A percentile compares a stretch with the other conserved stretches of the same genome.
phyloP scores from a whole-genome alignment of 2,329 filamentous ascomycete genomes.

The Cordyceps sp. region DNA sequence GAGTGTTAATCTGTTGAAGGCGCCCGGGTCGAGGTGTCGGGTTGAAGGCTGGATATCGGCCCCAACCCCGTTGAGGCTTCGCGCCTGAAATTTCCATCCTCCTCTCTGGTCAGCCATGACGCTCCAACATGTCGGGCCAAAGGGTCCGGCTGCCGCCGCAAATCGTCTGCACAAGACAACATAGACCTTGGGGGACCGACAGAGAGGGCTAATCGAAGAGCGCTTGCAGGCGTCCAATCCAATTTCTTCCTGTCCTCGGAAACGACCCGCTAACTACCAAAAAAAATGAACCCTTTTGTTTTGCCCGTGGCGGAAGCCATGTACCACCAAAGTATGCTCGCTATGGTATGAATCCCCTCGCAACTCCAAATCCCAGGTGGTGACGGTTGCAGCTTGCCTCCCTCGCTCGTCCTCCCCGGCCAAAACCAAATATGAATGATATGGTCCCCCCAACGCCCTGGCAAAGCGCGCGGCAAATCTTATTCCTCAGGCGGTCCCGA shows the following conservation, averaged over 20 bases:
- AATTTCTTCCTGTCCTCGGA: conserved; percentile 8
- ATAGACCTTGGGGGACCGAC: too few species aligned
- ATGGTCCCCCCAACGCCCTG: conserved; percentile 3
- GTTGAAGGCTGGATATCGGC: not conserved
- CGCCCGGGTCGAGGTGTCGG: too few species aligned
- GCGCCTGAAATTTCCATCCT: too few species aligned
- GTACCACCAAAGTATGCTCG: conserved; percentile 17
- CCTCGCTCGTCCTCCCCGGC: not conserved
- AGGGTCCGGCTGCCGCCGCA: too few species aligned
- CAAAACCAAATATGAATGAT: conserved; percentile 2
- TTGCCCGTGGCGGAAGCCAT: conserved; percentile 8
- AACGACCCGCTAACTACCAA: conserved; percentile 12
- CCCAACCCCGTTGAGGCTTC: too few species aligned
- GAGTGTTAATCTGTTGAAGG: too few species aligned
- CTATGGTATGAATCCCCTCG: conserved; percentile 14
- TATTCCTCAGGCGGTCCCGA: conserved; percentile 49
- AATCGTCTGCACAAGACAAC: too few species aligned
- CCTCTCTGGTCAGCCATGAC: not conserved
- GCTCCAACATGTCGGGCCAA: not conserved
- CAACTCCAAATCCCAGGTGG: conserved; percentile 2
- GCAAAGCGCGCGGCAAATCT: not conserved
- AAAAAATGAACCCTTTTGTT: conserved; percentile 6
- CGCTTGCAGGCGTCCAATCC: conserved; percentile 5
- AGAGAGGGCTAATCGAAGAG: not conserved
- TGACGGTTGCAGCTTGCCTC: too few species aligned